Percentiles rank a stretch among this genome's conserved stretches.
Conservation (phyloP, 2,329 filamentous ascomycete species). For the Talaromyces piceae region DNA sequence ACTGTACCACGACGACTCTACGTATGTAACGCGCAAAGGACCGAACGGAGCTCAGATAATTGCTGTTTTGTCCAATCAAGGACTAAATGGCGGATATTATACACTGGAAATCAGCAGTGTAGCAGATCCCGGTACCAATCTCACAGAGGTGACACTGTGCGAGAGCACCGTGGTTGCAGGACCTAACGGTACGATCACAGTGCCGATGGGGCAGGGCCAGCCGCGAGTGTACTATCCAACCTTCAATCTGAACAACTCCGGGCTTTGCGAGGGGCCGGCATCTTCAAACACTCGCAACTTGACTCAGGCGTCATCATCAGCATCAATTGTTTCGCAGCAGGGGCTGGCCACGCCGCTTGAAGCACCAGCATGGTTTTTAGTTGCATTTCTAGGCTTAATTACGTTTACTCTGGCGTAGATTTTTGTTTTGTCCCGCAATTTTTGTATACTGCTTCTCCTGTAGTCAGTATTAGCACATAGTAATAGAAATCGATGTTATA, state of each 20-base stretch:
- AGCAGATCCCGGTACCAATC: conserved; percentile 17
- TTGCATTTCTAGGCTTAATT: not conserved
- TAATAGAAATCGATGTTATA: too few species aligned
- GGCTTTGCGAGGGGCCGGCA: conserved; percentile 14
- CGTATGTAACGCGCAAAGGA: conserved; percentile 38
- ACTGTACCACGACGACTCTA: conserved; percentile 33
- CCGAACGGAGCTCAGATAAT: conserved; percentile 29
- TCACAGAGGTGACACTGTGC: conserved; percentile 36
- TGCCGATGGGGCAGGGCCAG: conserved; percentile 16
- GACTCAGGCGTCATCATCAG: not conserved
- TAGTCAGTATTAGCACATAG: not conserved
- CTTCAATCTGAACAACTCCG: conserved; percentile 15
- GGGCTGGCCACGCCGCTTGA: not conserved
- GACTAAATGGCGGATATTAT: conserved; percentile 31
- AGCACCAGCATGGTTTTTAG: not conserved
- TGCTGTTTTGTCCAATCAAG: conserved; percentile 33
- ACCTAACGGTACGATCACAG: conserved; percentile 13
- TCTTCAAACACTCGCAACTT: not conserved
- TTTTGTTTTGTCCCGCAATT: not conserved
- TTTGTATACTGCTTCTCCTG: not conserved
- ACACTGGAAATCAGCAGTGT: conserved; percentile 44
- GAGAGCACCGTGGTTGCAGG: conserved; percentile 14
- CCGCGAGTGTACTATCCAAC: conserved; percentile 19
- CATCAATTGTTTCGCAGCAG: not conserved
- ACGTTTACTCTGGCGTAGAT: not conserved